These are phyloP conservation scores for Cyclotella cryptica DNA, from an alignment of 108 stramenopile species.

Conservation along the genomic window DNA sequence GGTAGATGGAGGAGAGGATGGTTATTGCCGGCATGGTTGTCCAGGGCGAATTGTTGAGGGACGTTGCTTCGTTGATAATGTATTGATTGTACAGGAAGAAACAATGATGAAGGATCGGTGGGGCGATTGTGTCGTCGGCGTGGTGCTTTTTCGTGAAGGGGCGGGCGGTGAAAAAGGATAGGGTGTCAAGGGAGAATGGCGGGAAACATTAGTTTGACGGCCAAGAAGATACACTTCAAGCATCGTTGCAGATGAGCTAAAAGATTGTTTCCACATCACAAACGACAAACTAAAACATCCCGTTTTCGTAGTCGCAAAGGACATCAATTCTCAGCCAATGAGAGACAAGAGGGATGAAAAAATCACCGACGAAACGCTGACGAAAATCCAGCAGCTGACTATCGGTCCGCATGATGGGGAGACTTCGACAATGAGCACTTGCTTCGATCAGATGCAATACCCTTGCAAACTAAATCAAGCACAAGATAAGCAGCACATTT, in stretches of 20 bases:
- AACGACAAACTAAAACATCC: no score
- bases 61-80: neutral
- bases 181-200: neutral
- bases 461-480: no score
- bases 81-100: neutral
- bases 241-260: neutral
- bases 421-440: no score
- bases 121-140: no score
- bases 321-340: conserved; percentile 4
- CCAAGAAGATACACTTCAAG: neutral
- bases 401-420: no score
- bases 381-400: no score
- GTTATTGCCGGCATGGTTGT: conserved; percentile 14
- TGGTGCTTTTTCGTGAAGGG: neutral
- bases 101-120: neutral
- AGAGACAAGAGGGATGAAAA: no score
- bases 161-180: neutral
- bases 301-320: neutral
- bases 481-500: no score
- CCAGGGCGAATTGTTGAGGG: neutral
- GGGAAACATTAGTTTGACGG: neutral
- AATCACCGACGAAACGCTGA: no score
- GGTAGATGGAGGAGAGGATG: conserved; percentile 32
- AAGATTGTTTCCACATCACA: no score
- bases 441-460: no score